These are phyloP conservation scores for Linnemannia schmuckeri DNA, from an alignment of 192 early-diverging fungal species.

Conservation along the genomic window DNA sequence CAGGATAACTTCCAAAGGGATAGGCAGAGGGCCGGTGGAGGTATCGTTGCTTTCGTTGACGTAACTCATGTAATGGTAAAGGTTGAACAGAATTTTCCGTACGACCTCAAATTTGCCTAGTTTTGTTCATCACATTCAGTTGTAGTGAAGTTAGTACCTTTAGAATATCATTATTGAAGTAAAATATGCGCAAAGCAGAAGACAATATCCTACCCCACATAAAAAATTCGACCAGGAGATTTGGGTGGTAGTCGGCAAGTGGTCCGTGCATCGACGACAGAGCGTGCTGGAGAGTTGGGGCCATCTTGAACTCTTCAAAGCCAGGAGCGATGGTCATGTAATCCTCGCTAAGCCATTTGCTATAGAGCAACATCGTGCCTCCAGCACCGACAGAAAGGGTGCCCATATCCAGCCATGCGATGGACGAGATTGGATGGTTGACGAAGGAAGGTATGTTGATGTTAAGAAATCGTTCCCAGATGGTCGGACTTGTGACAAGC, in stretches of 20 bases:
- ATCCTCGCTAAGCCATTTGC: constrained; percentile 75
- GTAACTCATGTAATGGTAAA: constrained; percentile 74
- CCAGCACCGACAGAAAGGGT: constrained; percentile 70
- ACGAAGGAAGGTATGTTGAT: constrained; percentile 68
- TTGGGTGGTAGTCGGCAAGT: constrained; percentile 82
- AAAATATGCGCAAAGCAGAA: background rate
- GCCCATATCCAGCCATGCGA: constrained; percentile 69
- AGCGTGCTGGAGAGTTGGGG: constrained; percentile 67
- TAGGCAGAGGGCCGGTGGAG: constrained; percentile 67
- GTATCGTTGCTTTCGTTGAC: constrained; percentile 63
- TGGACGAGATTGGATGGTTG: constrained; percentile 57
- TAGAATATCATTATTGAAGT: background rate
- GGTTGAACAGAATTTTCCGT: constrained; percentile 68
- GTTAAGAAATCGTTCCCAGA: constrained; percentile 68
- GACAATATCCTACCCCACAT: constrained; percentile 70
- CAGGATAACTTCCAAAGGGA: constrained; percentile 74
- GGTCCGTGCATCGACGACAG: constrained; percentile 69
- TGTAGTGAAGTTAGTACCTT: background rate
- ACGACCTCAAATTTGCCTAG: constrained; percentile 76
- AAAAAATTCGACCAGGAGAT: constrained; percentile 75
- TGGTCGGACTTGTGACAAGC: constrained; percentile 38
- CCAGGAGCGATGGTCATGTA: constrained; percentile 32
- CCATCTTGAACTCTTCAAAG: constrained; percentile 19
- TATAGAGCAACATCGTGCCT: constrained; percentile 68
- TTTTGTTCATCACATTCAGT: background rate